Evolutionary conservation across 2,329 filamentous ascomycete genomes (phyloP), one percentile per base, ranked within the genome.

Genomic region (Aureobasidium sp.): DNA sequence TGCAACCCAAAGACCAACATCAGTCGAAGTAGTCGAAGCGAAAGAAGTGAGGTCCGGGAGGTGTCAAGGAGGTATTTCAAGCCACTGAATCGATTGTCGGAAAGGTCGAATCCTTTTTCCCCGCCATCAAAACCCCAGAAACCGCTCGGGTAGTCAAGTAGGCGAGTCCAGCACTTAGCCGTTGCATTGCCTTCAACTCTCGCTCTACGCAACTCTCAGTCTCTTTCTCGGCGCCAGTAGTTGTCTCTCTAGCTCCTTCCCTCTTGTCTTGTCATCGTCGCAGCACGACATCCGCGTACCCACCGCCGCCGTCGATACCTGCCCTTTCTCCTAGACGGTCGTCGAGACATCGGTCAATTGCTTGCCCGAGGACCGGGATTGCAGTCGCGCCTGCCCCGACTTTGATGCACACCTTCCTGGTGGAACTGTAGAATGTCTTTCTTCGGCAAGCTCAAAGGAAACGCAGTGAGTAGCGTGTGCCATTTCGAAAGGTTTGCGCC

Each of bases 381-480:
- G 61, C 47, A 50, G 53, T 62, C 57, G 62, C 64, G 61, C 57
- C 63, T 59, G 61, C 62, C 60, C 51, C 44, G 50, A 55, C 51
- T 52, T 62, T 62, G 51, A 62, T 62, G 60, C 34, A 34, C 59
- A 32, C 39, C 43, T 57, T 41, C 32, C 53, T 20, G 79, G 79
- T 0, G 79, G 79, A 0, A 43, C 52, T 56, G 63, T 65, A 71
- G 66, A 67, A 82, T 82, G 80, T 77, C 77, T 68, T 82, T 83
- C 77, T 82, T 82, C 72, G 77, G 78, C 65, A 78, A 80, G 69
- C 76, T 82, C 70, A 82, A 81, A 71, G 74, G 75, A 62, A 76
- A 76, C 68, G 74, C 74, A 67, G 78, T 79, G 67, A 73, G 75
- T 77, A 29, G 63, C 32, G 13, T 43, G n/a, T 59, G 27, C 20